Conservation (phyloP, 176 grass and related monocot species). For the Triticum monococcum region DNA sequence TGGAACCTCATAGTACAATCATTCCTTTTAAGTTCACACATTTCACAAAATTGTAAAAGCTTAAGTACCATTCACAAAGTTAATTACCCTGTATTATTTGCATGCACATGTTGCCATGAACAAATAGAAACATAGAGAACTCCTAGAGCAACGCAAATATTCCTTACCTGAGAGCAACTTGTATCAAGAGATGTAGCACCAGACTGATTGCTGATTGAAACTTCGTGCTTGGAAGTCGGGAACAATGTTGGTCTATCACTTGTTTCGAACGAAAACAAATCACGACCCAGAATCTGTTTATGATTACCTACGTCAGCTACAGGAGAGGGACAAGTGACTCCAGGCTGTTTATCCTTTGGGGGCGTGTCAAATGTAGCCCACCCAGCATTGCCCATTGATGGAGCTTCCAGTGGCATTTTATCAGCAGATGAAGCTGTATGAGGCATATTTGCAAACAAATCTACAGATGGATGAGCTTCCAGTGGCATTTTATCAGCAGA, state of each 20-base stretch:
- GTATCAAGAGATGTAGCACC: slow-evolving; percentile 33
- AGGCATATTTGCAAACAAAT: slow-evolving; percentile 57
- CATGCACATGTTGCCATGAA: neutral
- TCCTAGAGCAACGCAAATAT: slow-evolving; percentile 9
- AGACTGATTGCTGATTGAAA: slow-evolving; percentile 39
- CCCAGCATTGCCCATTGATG: slow-evolving; percentile 47
- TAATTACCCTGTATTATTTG: slow-evolving; percentile 2
- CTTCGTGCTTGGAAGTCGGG: slow-evolving; percentile 19
- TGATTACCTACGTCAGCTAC: slow-evolving; percentile 19
- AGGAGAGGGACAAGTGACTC: slow-evolving; percentile 24
- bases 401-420: slow-evolving; percentile 21
- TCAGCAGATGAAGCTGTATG: slow-evolving; percentile 25
- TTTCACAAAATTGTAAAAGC: neutral
- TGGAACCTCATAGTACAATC: neutral
- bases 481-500: slow-evolving; percentile 26
- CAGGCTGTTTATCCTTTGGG: slow-evolving; percentile 37
- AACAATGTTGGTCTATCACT: slow-evolving; percentile 30
- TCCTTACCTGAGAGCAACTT: slow-evolving; percentile 53
- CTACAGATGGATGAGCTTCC: slow-evolving; percentile 38
- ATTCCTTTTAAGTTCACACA: neutral
- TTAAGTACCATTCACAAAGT: slow-evolving; percentile 17
- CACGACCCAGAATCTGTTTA: neutral
- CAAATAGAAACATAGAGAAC: neutral
- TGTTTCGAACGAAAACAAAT: slow-evolving; percentile 42
- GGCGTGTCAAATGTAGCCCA: slow-evolving; percentile 91